phyloP scores from a whole-genome alignment of 805 yeast species.

The Kluyveromyces dobzhanskii region DNA sequence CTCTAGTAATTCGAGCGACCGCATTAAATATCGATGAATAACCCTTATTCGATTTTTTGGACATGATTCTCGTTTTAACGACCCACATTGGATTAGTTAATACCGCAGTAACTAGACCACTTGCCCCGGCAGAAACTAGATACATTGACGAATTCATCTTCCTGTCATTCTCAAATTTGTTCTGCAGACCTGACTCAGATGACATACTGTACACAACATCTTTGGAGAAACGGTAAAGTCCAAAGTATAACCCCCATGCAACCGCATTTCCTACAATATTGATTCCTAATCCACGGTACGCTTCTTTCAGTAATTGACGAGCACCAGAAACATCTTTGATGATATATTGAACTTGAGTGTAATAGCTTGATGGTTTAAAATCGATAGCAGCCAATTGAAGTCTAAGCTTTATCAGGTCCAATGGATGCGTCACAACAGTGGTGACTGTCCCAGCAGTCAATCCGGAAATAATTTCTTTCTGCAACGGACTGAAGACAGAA shows the following conservation, averaged over 20 bases:
- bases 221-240: slow-evolving; percentile 61
- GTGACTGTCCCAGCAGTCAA: slow-evolving; percentile 73
- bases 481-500: slow-evolving; percentile 16
- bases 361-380: slow-evolving; percentile 19
- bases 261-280: slow-evolving; percentile 75
- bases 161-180: slow-evolving; percentile 21
- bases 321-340: slow-evolving; percentile 9
- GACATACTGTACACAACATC: slow-evolving; percentile 22
- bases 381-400: slow-evolving; percentile 50
- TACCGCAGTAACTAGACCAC: slow-evolving; percentile 70
- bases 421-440: slow-evolving; percentile 78
- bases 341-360: slow-evolving; percentile 22
- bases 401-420: slow-evolving; percentile 78
- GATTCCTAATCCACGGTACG: slow-evolving; percentile 72
- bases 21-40: slow-evolving; percentile 57
- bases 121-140: slow-evolving; percentile 48
- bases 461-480: slow-evolving; percentile 60
- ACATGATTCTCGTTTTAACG: slow-evolving; percentile 77
- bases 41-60: slow-evolving; percentile 29
- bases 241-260: slow-evolving; percentile 88
- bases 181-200: slow-evolving; percentile 7
- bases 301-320: slow-evolving; percentile 19
- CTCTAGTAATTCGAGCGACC: slow-evolving; percentile 33
- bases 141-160: slow-evolving; percentile 37
- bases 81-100: slow-evolving; percentile 95